Evolutionary conservation across 768 basidiomycete species (phyloP), one percentile per base, ranked within the genome.

Genomic region (Multifurca ochricompacta): DNA sequence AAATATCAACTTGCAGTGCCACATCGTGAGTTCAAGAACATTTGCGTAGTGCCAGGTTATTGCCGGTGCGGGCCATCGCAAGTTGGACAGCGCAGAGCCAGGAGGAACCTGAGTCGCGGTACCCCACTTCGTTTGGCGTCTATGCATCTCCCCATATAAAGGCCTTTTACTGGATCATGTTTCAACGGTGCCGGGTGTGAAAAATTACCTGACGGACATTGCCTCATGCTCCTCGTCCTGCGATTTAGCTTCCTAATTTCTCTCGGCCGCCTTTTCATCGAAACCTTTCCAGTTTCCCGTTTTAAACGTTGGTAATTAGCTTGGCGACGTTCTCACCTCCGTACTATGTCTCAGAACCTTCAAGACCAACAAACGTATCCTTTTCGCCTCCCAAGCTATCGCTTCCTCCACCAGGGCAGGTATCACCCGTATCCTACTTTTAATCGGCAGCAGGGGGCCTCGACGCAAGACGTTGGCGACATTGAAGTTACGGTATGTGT

Each of bases 311-410:
- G 28, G 13, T 34, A 16, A 37, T 27, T 18, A 27, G 7, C 53
- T 30, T 25, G 23, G 39, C 16, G 32, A 27, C 21, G 37, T 35
- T 32, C 27, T 52, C 27, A 30, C 23, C 23, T 47, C 25, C 23
- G 28, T 14, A 57, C 45, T 25, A 57, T 57, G 56, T 57, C 56
- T 28, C 50, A 56, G 16, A 41, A 52, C 18, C 45, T 50, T 42
- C 37, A 57, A 28, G 56, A 57, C 27, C 43, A 37, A 23, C 58
- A 45, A 10, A 10, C 54, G 10, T 59, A 59, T 30, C 59, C 59
- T 37, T 56, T 59, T 30, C 56, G 59, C 27, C 59, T 59, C 10
- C 59, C 59, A 19, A 59, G 51, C 31, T 59, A 59, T 44, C 59
- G 59, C 25, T 59, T 39, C 50, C 59, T 59, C 31, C 59, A 59